phyloP scores from a whole-genome alignment of 2,329 filamentous ascomycete genomes.

The Neocatenulostroma microsporum region DNA sequence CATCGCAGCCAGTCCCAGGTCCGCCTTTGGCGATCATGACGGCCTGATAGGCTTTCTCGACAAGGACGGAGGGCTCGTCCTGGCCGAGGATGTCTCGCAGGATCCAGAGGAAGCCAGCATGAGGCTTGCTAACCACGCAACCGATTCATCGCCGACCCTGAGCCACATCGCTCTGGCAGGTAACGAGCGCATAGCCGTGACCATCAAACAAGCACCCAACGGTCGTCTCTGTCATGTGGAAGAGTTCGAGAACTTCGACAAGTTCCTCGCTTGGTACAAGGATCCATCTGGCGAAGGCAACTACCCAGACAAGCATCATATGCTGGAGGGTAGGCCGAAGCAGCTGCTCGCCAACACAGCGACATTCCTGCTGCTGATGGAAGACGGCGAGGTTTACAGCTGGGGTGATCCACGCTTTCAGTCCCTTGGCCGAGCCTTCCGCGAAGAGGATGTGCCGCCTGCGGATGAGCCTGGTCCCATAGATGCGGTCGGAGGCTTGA shows the following conservation, averaged over 20 bases:
- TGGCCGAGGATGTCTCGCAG: too few relatives aligned
- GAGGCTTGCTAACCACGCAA: conserved; percentile 4
- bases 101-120: conserved; percentile 1
- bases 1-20: conserved; percentile 7
- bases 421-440: conserved; percentile 48
- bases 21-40: conserved; percentile 26
- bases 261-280: conserved; percentile 22
- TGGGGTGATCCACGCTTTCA: conserved; percentile 54
- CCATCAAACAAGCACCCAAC: conserved; percentile 21
- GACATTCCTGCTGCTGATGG: conserved; percentile 32
- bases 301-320: conserved; percentile 19
- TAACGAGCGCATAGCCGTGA: conserved; percentile 24
- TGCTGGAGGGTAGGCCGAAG: conserved; percentile 22
- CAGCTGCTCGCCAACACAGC: conserved; percentile 32
- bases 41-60: conserved; percentile 24
- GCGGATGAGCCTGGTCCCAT: conserved; percentile 43
- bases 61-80: conserved; percentile 16
- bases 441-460: conserved; percentile 31
- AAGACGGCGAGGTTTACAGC: conserved; percentile 32
- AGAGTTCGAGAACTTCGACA: conserved; percentile 22
- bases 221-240: conserved; percentile 19
- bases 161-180: conserved; percentile 21
- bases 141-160: conserved; percentile 14
- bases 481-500: conserved; percentile 44
- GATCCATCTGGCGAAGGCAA: conserved; percentile 18